Evolutionary conservation across 225 moss, liverwort and hornwort species (phyloP).

Genomic region (Rhytidiadelphus loreus): DNA sequence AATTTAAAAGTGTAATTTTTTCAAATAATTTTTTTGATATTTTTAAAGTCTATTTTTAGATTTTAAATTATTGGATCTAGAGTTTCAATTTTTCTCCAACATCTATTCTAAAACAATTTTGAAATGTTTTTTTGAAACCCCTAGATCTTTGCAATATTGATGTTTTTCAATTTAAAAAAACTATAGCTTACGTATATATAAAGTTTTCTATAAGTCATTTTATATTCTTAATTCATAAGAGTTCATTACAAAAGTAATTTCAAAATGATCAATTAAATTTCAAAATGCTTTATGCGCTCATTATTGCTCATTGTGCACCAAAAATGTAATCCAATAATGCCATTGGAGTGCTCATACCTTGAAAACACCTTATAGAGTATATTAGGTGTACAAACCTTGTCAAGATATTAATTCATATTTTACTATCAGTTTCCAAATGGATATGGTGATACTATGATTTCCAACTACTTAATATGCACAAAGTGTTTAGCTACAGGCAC

Average conservation of each 20-base stretch:
- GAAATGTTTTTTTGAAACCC: background rate
- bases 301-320: background rate
- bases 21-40: fast-evolving
- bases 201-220: too few species aligned
- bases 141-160: background rate
- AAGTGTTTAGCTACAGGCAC: background rate
- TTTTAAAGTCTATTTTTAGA: background rate
- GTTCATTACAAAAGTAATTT: background rate
- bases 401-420: background rate
- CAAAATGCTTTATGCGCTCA: background rate
- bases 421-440: background rate
- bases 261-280: background rate
- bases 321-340: background rate
- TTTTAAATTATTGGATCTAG: background rate
- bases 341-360: fast-evolving
- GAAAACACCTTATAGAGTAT: too few species aligned
- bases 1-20: background rate
- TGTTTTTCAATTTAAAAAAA: background rate
- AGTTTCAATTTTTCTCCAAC: fast-evolving
- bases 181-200: fast-evolving
- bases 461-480: background rate
- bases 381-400: too few species aligned
- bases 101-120: background rate
- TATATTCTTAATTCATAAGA: background rate
- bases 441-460: background rate